Evolutionary conservation across 2,329 filamentous ascomycete species (phyloP), one percentile per base, ranked within the genome.

Genomic region (Seiridium unicorne): DNA sequence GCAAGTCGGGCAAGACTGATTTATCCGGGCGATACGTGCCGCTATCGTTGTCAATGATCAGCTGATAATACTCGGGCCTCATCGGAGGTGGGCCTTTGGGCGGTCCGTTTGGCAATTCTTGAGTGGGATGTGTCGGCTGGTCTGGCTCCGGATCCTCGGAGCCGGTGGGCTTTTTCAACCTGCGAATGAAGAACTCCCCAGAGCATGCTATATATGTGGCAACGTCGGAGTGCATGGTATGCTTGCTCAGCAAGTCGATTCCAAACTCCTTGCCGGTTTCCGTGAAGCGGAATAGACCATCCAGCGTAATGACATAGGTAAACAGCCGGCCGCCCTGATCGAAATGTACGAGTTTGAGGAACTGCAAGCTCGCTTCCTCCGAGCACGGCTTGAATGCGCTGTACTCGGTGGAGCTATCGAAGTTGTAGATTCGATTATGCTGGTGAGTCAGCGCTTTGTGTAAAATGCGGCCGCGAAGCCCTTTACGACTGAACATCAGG

Each of bases 221-320:
- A 1, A 97, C 93, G 73, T 97, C 89, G 65, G 91, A 94, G 77
- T 98, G 94, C 92, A 98, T 97, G 46, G 92, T 96, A 74, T 98
- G 94, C 73, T 98, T 98, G 74, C 89, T 93, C 68, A 98, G 77
- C 73, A 97, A 81, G 76, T 97, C 94, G 68, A 98, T 92, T 57
- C 93, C 92, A 61, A 97, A 97, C 69, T 97, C 93, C 68, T 95
- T 95, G 36, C 94, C 94, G 0, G 94, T 98, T 74, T 97, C 94
- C 1, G 94, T 97, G 76, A 97, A 97, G 51, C 93, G 89, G 70
- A 96, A 85, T 57, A 94, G 82, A 4, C 89, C 90, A 70, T 98
- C 94, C 5, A 97, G 82, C 0, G 92, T 96, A 31, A 98, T 79
- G 34, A 97, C 89, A 67, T 97, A 98, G 31, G 94, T 98, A 70